Conservation (phyloP, 768 basidiomycete species). For the Amanita molliuscula region DNA sequence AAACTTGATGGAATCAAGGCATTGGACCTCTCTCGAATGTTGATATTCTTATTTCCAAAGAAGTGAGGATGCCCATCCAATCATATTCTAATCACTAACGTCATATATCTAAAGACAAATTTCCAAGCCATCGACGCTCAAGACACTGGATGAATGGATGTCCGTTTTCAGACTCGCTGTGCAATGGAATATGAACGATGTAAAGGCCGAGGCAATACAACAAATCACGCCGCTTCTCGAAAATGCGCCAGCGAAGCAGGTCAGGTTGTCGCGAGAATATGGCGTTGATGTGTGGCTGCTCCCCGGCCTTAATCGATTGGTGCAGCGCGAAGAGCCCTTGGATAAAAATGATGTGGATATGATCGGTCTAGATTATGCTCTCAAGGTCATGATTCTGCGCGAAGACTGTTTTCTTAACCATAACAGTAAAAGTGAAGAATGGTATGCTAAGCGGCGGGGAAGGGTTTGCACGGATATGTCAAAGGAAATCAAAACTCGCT, state of each 20-base stretch:
- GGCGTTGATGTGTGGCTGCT: slow-evolving; percentile 19
- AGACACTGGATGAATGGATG: slow-evolving; percentile 18
- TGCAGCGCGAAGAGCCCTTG: slow-evolving; percentile 14
- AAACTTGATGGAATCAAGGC: slow-evolving; percentile 8
- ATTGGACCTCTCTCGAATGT: slow-evolving; percentile 10
- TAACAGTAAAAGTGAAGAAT: not conserved
- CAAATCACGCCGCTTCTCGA: slow-evolving; percentile 12
- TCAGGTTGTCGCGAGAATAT: slow-evolving; percentile 16
- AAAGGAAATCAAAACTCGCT: not conserved
- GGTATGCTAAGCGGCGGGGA: not conserved
- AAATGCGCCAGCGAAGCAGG: slow-evolving; percentile 12
- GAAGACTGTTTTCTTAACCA: not conserved
- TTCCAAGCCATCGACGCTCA: not conserved
- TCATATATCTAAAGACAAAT: not conserved
- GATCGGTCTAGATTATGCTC: slow-evolving; percentile 9
- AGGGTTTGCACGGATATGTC: not conserved
- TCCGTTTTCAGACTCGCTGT: slow-evolving; percentile 22
- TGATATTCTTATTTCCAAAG: not conserved
- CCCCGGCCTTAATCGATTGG: slow-evolving; percentile 13
- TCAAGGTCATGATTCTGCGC: slow-evolving; percentile 1
- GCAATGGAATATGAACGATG: slow-evolving; percentile 22
- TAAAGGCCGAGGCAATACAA: slow-evolving; percentile 18
- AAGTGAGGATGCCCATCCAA: not conserved
- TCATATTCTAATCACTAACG: not conserved
- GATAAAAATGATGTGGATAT: slow-evolving; percentile 11